Percentiles rank a stretch among this genome's conserved stretches.
Evolutionary conservation across 2,329 filamentous ascomycete genomes (phyloP).

Genomic region (Cytospora leucostoma): DNA sequence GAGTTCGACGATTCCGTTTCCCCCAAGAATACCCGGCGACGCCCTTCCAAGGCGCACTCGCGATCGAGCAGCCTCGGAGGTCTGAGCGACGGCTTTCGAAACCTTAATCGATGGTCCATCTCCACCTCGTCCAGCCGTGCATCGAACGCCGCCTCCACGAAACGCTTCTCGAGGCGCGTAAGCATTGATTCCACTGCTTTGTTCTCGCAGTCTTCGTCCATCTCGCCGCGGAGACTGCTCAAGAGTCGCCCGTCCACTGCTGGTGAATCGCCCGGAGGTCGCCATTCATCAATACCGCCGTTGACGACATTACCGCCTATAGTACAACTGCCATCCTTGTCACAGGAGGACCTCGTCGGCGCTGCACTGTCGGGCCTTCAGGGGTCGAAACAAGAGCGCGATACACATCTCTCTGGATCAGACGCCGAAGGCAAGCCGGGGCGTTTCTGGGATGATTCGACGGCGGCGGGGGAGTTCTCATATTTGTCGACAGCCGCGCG

Average conservation of each 20-base stretch:
- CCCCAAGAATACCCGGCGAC: constrained; percentile 27
- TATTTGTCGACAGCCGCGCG: constrained; percentile 28
- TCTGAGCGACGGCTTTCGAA: constrained; percentile 48
- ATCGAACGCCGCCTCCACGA: constrained; percentile 40
- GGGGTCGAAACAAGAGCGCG: constrained; percentile 12
- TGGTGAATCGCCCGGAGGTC: constrained; percentile 33
- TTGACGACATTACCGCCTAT: constrained; percentile 45
- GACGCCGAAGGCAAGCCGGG: constrained; percentile 29
- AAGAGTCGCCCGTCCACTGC: constrained; percentile 41
- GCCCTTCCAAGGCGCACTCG: constrained; percentile 35
- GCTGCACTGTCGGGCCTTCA: constrained; percentile 19
- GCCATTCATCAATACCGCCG: constrained; percentile 35
- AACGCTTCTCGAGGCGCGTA: constrained; percentile 44
- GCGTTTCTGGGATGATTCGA: constrained; percentile 33
- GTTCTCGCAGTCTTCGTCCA: constrained; percentile 29
- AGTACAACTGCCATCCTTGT: constrained; percentile 44
- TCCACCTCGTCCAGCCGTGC: constrained; percentile 53
- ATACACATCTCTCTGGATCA: constrained; percentile 23
- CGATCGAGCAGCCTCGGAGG: constrained; percentile 41
- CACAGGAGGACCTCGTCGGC: constrained; percentile 37
- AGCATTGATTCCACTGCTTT: constrained; percentile 46
- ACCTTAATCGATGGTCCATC: constrained; percentile 55
- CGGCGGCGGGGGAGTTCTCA: constrained; percentile 27
- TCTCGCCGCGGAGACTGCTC: constrained; percentile 42
- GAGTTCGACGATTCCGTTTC: constrained; percentile 29